phyloP scores from a whole-genome alignment of 73 alveolate species.

The Halteria grandinella region DNA sequence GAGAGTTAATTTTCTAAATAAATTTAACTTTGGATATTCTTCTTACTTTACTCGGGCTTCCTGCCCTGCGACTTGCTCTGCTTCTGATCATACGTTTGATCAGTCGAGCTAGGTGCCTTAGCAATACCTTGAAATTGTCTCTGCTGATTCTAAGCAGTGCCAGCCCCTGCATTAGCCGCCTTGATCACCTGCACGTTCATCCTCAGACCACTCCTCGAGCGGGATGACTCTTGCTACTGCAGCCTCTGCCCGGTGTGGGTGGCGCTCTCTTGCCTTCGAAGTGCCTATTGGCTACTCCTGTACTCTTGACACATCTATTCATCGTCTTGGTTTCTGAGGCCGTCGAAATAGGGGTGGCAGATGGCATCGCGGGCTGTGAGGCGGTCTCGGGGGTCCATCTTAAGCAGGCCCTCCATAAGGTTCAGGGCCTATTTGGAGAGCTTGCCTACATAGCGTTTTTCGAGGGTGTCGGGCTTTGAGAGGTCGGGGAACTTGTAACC shows the following conservation, averaged over 20 bases:
- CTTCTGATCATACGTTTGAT: not conserved
- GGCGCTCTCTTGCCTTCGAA: slow-evolving; percentile 48
- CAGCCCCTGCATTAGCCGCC: too few species aligned
- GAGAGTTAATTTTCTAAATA: slow-evolving; percentile 29
- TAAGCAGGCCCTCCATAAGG: slow-evolving; percentile 81
- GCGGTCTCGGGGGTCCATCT: slow-evolving; percentile 91
- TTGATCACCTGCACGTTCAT: too few species aligned
- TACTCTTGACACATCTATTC: too few species aligned
- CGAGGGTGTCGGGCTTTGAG: slow-evolving; percentile 93
- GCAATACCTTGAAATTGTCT: too few species aligned
- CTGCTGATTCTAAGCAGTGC: too few species aligned
- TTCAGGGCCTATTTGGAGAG: slow-evolving; percentile 71
- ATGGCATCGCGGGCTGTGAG: slow-evolving; percentile 86
- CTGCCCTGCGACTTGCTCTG: slow-evolving; percentile 25
- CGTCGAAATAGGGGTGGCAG: slow-evolving; percentile 90
- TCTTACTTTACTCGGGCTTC: slow-evolving; percentile 11
- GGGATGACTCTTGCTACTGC: slow-evolving; percentile 27
- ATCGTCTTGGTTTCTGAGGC: slow-evolving; percentile 76
- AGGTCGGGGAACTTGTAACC: slow-evolving; percentile 93
- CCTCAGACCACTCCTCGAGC: slow-evolving; percentile 56
- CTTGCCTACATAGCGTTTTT: slow-evolving; percentile 91
- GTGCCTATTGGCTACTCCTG: too few species aligned
- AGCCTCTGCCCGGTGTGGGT: not conserved
- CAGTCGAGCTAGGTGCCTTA: not conserved
- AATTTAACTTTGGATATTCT: too few species aligned